Evolutionary conservation across 148 eudicot genomes (phyloP), one percentile per base, ranked within the genome.

Genomic region (Chenopodium berlandieri): DNA sequence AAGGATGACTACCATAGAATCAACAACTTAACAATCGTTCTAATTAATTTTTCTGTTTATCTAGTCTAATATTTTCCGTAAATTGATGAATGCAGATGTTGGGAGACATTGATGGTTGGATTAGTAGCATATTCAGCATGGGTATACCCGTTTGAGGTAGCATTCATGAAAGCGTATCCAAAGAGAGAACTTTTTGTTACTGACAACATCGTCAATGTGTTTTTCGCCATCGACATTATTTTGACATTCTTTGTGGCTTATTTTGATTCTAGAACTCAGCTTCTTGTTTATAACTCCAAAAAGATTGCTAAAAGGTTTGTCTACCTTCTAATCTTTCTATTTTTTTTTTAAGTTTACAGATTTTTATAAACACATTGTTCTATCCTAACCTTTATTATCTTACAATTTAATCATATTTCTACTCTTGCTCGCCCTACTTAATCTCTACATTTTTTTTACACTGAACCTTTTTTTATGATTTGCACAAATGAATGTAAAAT

Each of bases 181-280:
- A 80, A 63, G 0, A 79, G 72, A 73, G 72, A 37, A 23, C 85
- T 92, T 8, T 88, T 85, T 90, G 76, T 94, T 4, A 86, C 89
- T 9, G 95, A 94, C 79, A 83, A 83, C 73, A 70, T 90, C 69
- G 91, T 94, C 8, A 87, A 93, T 85, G 50, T 89, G 0, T 93
- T 93, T 62, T 94, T 93, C 23, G 94, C 92, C 22, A 77, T 91
- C 67, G 98, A 94, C 80, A 94, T 91, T 72, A 75, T 90, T 86
- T 64, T 94, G 9, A 94, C 98, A 12, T 94, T 94, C 75, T 94
- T 90, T 79, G 90, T 94, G 32, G 97, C 98, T 0, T 94, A 90
- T 82, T 87, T 94, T 27, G 93, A 94, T 85, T 83, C 87, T 0
- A 89, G 73, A 58, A 87, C 98, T 75, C 94, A 94, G 2, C 82